phyloP scores from a whole-genome alignment of 1,139 yeast genomes.

The Kazachstania sp. region DNA sequence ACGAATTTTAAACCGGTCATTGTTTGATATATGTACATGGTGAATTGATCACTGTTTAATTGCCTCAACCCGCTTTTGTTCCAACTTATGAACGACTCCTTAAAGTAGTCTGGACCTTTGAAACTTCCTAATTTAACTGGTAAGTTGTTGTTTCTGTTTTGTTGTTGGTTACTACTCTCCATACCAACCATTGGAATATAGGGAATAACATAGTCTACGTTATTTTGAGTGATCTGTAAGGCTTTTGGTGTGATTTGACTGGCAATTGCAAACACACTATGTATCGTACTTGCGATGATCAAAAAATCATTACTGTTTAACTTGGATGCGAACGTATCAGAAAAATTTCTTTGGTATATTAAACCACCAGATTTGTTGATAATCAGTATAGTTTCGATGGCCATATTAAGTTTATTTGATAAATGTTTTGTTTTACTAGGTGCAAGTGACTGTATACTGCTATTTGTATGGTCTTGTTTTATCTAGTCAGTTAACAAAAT shows the following conservation, averaged over 20 bases:
- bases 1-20: conserved; percentile 64
- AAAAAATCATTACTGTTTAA: conserved; percentile 80
- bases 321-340: conserved; percentile 31
- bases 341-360: conserved; percentile 69
- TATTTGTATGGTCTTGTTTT: too few species aligned
- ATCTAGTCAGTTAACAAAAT: too few species aligned
- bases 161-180: conserved; percentile 5
- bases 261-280: conserved; percentile 94
- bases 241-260: conserved; percentile 61
- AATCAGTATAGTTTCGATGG: conserved; percentile 53
- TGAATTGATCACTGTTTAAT: conserved; percentile 54
- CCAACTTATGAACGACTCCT: conserved; percentile 26
- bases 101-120: conserved; percentile 29
- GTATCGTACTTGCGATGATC: conserved; percentile 88
- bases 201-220: conserved; percentile 15
- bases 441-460: too few species aligned
- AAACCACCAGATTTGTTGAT: conserved; percentile 86
- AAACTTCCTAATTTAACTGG: conserved; percentile 22
- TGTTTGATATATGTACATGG: conserved; percentile 55
- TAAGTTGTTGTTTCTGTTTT: conserved; percentile 5
- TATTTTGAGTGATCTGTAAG: conserved; percentile 26
- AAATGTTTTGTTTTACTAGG: neutral
- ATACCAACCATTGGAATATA: conserved; percentile 23
- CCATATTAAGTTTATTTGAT: conserved; percentile 33
- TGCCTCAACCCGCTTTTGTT: conserved; percentile 29